Evolutionary conservation across 345 rosid genomes (phyloP).

Genomic region (Gossypium ekmanianum): DNA sequence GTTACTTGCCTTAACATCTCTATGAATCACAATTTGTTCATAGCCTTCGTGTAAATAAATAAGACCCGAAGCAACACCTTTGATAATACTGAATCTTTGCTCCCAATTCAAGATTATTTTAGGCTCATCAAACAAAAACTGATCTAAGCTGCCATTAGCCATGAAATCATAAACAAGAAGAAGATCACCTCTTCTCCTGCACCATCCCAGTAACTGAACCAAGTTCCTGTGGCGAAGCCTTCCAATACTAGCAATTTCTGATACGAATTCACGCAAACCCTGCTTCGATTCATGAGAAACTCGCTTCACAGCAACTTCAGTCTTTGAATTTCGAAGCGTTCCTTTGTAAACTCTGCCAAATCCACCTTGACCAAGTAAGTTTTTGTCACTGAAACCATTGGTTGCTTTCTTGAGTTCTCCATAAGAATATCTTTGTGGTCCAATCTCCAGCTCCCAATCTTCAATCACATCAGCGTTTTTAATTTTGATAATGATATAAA

Average conservation of each 20-base stretch:
- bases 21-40: constrained; percentile 81
- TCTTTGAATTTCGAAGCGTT: constrained; percentile 39
- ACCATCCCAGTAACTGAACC: constrained; percentile 84
- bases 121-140: constrained; percentile 55
- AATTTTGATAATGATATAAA: constrained; percentile 34
- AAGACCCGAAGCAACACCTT: constrained; percentile 76
- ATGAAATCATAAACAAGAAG: constrained; percentile 83
- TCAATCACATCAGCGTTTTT: constrained; percentile 65
- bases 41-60: constrained; percentile 85
- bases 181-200: constrained; percentile 63
- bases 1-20: constrained; percentile 87
- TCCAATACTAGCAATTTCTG: constrained; percentile 85
- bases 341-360: constrained; percentile 85
- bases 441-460: constrained; percentile 72
- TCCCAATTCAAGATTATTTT: constrained; percentile 58
- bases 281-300: constrained; percentile 76
- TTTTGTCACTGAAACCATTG: constrained; percentile 57
- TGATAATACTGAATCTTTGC: constrained; percentile 64
- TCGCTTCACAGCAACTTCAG: constrained; percentile 71
- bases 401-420: constrained; percentile 74
- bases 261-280: constrained; percentile 77
- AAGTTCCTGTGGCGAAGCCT: constrained; percentile 86
- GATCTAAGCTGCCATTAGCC: constrained; percentile 92
- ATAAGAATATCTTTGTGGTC: constrained; percentile 69
- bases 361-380: constrained; percentile 74